Percentiles rank a stretch among this genome's conserved stretches.
These are phyloP conservation scores for Diplodia sapinea DNA, from an alignment of 2,329 filamentous ascomycete species.

Conservation along the genomic window DNA sequence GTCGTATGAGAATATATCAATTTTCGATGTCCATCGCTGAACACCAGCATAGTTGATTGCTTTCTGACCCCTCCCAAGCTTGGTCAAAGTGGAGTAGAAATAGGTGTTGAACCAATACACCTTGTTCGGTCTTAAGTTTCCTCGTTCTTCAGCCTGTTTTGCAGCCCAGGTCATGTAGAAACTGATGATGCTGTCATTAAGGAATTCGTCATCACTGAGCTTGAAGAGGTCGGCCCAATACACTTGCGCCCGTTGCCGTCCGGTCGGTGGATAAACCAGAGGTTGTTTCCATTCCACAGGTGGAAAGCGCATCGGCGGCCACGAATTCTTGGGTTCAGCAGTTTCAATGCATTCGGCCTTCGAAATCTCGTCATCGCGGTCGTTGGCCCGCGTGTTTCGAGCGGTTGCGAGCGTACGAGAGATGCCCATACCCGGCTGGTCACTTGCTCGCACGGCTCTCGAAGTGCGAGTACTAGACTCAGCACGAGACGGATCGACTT, in stretches of 20 bases:
- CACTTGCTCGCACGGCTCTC: not conserved
- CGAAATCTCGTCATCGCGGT: not conserved
- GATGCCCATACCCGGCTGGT: not conserved
- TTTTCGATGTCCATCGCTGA: slow-evolving; percentile 82
- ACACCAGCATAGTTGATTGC: slow-evolving; percentile 84
- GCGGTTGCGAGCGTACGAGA: not conserved
- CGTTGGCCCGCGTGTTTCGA: not conserved
- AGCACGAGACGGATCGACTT: not conserved
- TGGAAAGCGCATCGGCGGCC: not conserved
- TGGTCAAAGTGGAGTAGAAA: slow-evolving; percentile 76
- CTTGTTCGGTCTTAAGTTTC: slow-evolving; percentile 57
- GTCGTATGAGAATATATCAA: slow-evolving; percentile 84
- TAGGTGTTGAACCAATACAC: slow-evolving; percentile 93
- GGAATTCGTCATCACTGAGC: slow-evolving; percentile 80
- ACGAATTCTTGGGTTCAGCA: not conserved
- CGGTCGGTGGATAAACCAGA: slow-evolving; percentile 65
- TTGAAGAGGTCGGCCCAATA: slow-evolving; percentile 75
- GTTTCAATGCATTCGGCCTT: not conserved
- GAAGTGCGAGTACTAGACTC: slow-evolving; percentile 13
- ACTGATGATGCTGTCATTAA: slow-evolving; percentile 91
- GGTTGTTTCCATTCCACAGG: slow-evolving; percentile 47
- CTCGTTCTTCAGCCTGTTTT: slow-evolving; percentile 5
- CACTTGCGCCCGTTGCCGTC: slow-evolving; percentile 68
- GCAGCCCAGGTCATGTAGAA: slow-evolving; percentile 70
- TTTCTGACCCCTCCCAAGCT: slow-evolving; percentile 51